Evolutionary conservation across 2,329 filamentous ascomycete genomes (phyloP), one percentile per base, ranked within the genome.

Genomic region (Aureobasidium mangrovei): DNA sequence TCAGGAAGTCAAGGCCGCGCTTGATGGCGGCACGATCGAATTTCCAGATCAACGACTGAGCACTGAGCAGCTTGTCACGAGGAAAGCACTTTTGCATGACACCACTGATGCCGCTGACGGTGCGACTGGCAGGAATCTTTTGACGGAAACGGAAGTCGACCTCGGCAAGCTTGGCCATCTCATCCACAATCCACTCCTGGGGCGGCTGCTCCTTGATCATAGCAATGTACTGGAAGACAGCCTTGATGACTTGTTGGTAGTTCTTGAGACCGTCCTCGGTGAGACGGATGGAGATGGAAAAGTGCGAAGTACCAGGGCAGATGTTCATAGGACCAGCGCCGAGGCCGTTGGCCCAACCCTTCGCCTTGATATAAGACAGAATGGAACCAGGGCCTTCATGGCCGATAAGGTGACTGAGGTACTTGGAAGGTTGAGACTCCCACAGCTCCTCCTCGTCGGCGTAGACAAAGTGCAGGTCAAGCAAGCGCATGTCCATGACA

Each of bases 121-220:
- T 97, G 29, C 86, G 82, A 66, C 86, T 93, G 1, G 91, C 89
- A 1, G 88, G 88, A 2, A 84, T 88, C 75, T 97, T 97, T 67
- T 97, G 88, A 70, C 84, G 88, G 72, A 95, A 98, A 60, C 86
- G 88, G 77, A 98, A 98, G 62, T 95, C 87, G 9, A 97, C 88
- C 61, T 97, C 91, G 42, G 87, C 84, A 72, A 97, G 83, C 35
- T 84, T 84, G 69, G 90, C 91, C 69, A 93, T 86, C 70, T 98
- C 93, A 32, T 95, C 82, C 56, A 93, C 91, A 56, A 97, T 90
- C 93, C 93, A 97, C 67, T 94, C 77, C 61, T 94, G 85, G 0
- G 91, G 91, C 4, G 85, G 80, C 2, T 79, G 78, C 63, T 95
- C 87, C 59, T 83, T 83, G 54, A 98, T 79, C 68, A 98, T 80